Evolutionary conservation across 345 rosid species (phyloP), one percentile per base, ranked within the genome.

Genomic region (Eucalyptus pauciflora): DNA sequence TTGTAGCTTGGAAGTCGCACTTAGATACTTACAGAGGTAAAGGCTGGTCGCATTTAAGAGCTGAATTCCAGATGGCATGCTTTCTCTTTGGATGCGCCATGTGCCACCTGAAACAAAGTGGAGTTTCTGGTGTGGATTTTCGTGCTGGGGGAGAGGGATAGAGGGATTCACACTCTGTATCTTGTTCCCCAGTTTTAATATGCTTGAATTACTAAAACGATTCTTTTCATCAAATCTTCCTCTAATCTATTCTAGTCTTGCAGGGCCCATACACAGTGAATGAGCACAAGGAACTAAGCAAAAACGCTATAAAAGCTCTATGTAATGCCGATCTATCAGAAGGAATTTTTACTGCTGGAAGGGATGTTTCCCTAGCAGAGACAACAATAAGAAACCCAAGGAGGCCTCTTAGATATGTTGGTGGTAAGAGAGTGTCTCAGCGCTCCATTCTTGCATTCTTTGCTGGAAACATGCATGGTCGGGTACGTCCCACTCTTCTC

Each of bases 361-460:
- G 93, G 89, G 99, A 96, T 85, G 95, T 96, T 91, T 97, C 98
- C 56, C 94, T 97, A 43, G 99, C 99, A 6, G 98, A 97, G 94
- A 97, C 98, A 13, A 86, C 96, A 46, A 96, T 97, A 93, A 96
- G 94, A 92, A 95, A 85, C 92, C 95, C 96, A 8, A 89, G 89
- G 50, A 95, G 89, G 76, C 99, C 98, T 89, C 96, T 93, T 18
- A 93, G 94, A 87, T 29, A 93, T 76, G 90, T 97, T 4, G 99
- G 99, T 60, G 98, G 99, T 52, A 91, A 91, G 86, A 94, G 95
- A 88, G 98, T 96, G 58, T 96, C 99, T 31, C 94, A 95, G 87
- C 98, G 98, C 12, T 95, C 97, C 17, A 95, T 97, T 92, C 97
- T 96, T 20, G 97, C 99, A 87, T 97, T 96, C 94, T 97, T 96